These are phyloP conservation scores for Lachancea waltii DNA, from an alignment of 805 yeast species.

Conservation along the genomic window DNA sequence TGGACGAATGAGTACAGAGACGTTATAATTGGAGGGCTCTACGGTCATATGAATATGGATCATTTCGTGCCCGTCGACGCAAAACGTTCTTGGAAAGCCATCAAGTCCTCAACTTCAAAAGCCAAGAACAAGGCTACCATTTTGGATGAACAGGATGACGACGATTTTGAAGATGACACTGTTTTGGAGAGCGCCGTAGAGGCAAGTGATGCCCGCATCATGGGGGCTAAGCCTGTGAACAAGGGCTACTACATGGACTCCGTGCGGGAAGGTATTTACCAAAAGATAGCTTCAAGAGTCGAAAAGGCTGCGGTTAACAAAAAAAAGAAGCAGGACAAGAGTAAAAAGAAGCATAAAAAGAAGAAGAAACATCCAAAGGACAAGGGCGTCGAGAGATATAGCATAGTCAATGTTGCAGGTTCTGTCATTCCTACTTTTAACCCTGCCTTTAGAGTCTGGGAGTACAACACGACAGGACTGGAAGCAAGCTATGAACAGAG, in stretches of 20 bases:
- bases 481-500: constrained; percentile 18
- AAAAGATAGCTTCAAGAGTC: constrained; percentile 37
- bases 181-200: constrained; percentile 31
- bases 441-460: constrained; percentile 82
- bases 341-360: constrained; percentile 13
- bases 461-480: constrained; percentile 63
- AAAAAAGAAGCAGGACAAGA: constrained; percentile 18
- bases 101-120: constrained; percentile 15
- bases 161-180: constrained; percentile 24
- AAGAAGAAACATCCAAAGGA: constrained; percentile 29
- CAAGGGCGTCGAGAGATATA: constrained; percentile 47
- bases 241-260: constrained; percentile 58
- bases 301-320: constrained; percentile 9
- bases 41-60: constrained; percentile 87
- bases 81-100: constrained; percentile 51
- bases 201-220: constrained; percentile 33
- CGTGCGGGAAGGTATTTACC: constrained; percentile 49
- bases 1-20: constrained; percentile 84
- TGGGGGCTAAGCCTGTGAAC: constrained; percentile 62
- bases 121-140: background rate
- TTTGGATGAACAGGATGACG: constrained; percentile 14
- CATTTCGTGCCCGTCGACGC: constrained; percentile 77
- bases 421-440: constrained; percentile 81
- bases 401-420: constrained; percentile 62
- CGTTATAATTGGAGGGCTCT: constrained; percentile 73